Conservation (phyloP, 768 basidiomycete species). For the Hygrophoropsis aurantiaca region DNA sequence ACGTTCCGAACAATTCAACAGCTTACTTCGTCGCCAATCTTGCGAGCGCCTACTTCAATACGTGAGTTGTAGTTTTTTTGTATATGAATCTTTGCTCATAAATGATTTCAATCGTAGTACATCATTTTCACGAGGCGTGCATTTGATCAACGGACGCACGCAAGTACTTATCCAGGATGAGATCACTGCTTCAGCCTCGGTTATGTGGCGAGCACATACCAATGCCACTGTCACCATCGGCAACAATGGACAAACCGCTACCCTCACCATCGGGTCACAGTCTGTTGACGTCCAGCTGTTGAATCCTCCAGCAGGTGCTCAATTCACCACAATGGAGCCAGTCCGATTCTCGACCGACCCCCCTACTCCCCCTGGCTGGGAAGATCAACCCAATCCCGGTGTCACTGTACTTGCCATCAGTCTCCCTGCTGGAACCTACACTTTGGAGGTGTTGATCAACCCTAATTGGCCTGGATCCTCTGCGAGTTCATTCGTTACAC, state of each 20-base stretch:
- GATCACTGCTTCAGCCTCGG: slow-evolving; percentile 52
- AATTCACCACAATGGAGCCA: slow-evolving; percentile 57
- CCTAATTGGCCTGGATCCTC: slow-evolving; percentile 87
- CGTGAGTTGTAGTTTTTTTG: slow-evolving; percentile 44
- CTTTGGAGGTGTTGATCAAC: slow-evolving; percentile 83
- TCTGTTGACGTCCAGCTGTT: slow-evolving; percentile 66
- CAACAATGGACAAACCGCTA: slow-evolving; percentile 63
- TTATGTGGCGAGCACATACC: slow-evolving; percentile 95
- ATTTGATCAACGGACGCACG: slow-evolving; percentile 75
- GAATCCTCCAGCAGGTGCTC: slow-evolving; percentile 63
- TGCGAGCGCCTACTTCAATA: slow-evolving; percentile 70
- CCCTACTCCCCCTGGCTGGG: slow-evolving; percentile 50
- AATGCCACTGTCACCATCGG: slow-evolving; percentile 78
- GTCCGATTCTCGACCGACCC: slow-evolving; percentile 61
- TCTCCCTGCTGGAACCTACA: slow-evolving; percentile 66
- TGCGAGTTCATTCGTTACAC: slow-evolving; percentile 60
- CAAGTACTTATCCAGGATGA: slow-evolving; percentile 96
- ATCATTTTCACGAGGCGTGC: slow-evolving; percentile 81
- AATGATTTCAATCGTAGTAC: slow-evolving; percentile 40
- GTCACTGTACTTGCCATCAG: slow-evolving; percentile 80
- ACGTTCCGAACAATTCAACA: slow-evolving; percentile 62
- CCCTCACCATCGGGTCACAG: slow-evolving; percentile 68
- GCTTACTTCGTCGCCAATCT: slow-evolving; percentile 83
- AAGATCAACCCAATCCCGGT: slow-evolving; percentile 75
- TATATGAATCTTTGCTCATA: slow-evolving; percentile 13